Evolutionary conservation across 495 filamentous ascomycete genomes (phyloP).

Genomic region (Cetradonia linearis): DNA sequence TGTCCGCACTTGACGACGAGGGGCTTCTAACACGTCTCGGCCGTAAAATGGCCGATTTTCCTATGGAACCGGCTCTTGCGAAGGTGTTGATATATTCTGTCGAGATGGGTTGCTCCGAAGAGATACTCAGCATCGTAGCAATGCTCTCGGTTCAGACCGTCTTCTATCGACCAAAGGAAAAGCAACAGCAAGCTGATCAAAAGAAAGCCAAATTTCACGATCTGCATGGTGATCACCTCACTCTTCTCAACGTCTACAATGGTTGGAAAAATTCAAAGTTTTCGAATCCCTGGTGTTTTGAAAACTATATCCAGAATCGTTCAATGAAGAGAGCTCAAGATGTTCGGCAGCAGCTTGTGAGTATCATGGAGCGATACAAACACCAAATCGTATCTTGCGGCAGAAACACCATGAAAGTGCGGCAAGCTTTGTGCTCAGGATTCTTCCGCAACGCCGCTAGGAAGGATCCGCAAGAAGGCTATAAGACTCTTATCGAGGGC

Average conservation of each 20-base stretch:
- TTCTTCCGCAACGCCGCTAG: slow-evolving; percentile 94
- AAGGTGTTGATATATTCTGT: slow-evolving; percentile 85
- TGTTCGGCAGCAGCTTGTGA: slow-evolving; percentile 80
- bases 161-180: slow-evolving; percentile 94
- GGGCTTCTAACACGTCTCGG: slow-evolving; percentile 86
- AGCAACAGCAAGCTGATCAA: slow-evolving; percentile 89
- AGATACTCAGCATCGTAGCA: slow-evolving; percentile 87
- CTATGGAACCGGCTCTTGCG: slow-evolving; percentile 79
- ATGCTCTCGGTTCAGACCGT: slow-evolving; percentile 80
- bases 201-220: slow-evolving; percentile 98
- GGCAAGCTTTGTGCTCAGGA: slow-evolving; percentile 84
- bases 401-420: slow-evolving; percentile 72
- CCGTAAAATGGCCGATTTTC: slow-evolving; percentile 96
- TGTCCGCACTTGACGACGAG: slow-evolving; percentile 91
- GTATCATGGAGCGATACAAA: slow-evolving; percentile 84
- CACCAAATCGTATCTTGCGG: slow-evolving; percentile 75
- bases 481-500: slow-evolving; percentile 91
- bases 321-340: slow-evolving; percentile 82
- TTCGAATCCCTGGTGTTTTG: slow-evolving; percentile 84
- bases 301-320: slow-evolving; percentile 94
- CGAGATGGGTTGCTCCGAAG: slow-evolving; percentile 80
- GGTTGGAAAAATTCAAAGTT: slow-evolving; percentile 78
- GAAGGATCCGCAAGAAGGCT: slow-evolving; percentile 93
- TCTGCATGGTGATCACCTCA: slow-evolving; percentile 86
- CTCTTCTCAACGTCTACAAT: slow-evolving; percentile 93